Conservation (phyloP, 1,284 basidiomycete genomes). For the Fomitopsis betulina region DNA sequence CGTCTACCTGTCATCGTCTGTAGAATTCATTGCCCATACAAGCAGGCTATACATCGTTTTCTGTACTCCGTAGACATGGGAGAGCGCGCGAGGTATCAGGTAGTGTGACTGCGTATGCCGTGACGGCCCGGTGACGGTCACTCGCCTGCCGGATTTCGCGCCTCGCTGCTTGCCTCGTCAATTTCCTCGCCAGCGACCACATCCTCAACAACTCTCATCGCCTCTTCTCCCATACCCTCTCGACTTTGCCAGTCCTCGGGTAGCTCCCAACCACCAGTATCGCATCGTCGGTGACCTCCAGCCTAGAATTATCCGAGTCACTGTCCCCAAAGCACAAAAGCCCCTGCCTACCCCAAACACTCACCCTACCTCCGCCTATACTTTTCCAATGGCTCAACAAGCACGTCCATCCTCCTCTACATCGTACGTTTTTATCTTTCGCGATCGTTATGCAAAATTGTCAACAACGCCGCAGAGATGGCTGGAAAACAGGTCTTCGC, state of each 20-base stretch:
- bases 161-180: neutral
- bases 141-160: neutral
- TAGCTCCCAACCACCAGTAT: neutral
- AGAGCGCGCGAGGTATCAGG: neutral
- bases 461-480: slow-evolving; percentile 22
- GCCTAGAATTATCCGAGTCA: neutral
- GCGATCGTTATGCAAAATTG: neutral
- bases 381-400: slow-evolving; percentile 33
- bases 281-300: neutral
- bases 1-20: neutral
- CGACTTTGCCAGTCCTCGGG: neutral
- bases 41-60: no score
- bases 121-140: neutral
- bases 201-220: neutral
- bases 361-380: neutral
- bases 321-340: neutral
- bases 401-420: slow-evolving; percentile 38
- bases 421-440: slow-evolving; percentile 27
- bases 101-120: neutral
- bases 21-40: no score
- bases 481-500: slow-evolving; percentile 76
- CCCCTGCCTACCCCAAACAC: neutral
- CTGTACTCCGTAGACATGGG: no score
- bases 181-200: slow-evolving; percentile 2
- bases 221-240: neutral